Evolutionary conservation across 768 basidiomycete genomes (phyloP), one percentile per base, ranked within the genome.

Genomic region (Lactarius akahatsu): DNA sequence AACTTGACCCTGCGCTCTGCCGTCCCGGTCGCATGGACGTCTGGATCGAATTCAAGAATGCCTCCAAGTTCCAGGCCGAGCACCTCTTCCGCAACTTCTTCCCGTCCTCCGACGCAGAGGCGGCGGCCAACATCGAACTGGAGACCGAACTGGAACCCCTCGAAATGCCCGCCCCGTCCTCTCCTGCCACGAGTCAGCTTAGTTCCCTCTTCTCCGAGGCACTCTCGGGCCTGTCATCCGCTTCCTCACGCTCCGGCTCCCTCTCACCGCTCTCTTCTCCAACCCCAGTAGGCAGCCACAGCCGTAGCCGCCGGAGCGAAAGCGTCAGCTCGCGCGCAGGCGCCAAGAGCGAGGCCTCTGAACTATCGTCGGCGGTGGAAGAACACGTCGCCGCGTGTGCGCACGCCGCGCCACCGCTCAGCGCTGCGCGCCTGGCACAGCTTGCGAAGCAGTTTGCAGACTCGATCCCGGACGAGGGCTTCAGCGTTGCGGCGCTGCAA

Each of bases 21-120:
- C 88, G 94, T 61, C 92, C 94, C 6, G 94, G 94, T 20, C 89
- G 91, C 34, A 91, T 92, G 90, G 94, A 96, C 72, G 91, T 96
- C 9, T 92, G 91, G 87, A 83, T 96, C 56, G 91, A 94, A 75
- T 96, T 96, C 80, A 90, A 88, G 80, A 88, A 91, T 68, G 89
- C 94, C 40, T 89, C 86, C 67, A 88, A 87, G 70, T 88, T 87
- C 85, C 92, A 95, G 74, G 91, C 91, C 0, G 90, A 94, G 76
- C 86, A 86, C 26, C 81, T 94, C 50, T 94, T 93, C 85, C 85
- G 89, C 67, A 94, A 94, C 77, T 94, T 94, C 79, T 94, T 94
- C 87, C 92, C 92, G 0, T 90, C 85, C 18, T 80, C 84, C 11
- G 89, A 90, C 62, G 78, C 79, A 54, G 77, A 78, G n/a, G 73